A percentile compares a stretch with the other conserved stretches of the same genome.
These are phyloP conservation scores for Mycena rebaudengoi DNA, from an alignment of 768 basidiomycete species.

Conservation along the genomic window DNA sequence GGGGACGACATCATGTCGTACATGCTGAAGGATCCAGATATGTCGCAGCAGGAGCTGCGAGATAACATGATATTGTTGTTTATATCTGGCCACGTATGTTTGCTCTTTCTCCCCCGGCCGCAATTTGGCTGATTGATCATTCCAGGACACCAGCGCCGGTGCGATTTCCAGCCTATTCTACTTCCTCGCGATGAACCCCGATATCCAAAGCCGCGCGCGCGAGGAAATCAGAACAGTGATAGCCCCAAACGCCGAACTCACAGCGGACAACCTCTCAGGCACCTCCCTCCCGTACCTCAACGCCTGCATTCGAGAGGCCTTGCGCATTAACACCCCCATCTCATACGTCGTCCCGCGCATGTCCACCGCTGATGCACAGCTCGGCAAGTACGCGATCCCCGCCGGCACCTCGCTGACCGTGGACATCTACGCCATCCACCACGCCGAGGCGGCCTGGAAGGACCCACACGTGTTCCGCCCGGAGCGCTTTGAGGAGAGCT, in stretches of 20 bases:
- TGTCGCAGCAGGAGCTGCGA: slow-evolving; percentile 43
- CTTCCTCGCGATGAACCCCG: slow-evolving; percentile 46
- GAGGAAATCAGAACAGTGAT: slow-evolving; percentile 45
- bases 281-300: slow-evolving; percentile 35
- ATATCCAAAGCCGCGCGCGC: slow-evolving; percentile 45
- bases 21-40: slow-evolving; percentile 41
- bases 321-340: slow-evolving; percentile 45
- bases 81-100: slow-evolving; percentile 48
- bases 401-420: slow-evolving; percentile 39
- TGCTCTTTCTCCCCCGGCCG: background rate
- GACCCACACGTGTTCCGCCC: slow-evolving; percentile 41
- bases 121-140: background rate
- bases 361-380: slow-evolving; percentile 26
- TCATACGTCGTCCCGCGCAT: slow-evolving; percentile 37
- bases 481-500: slow-evolving; percentile 35
- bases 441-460: slow-evolving; percentile 36
- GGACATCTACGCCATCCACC: slow-evolving; percentile 43
- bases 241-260: slow-evolving; percentile 37
- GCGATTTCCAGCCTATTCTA: slow-evolving; percentile 46
- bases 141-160: slow-evolving; percentile 48
- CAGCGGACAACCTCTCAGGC: slow-evolving; percentile 33
- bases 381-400: slow-evolving; percentile 43
- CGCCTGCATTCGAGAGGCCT: slow-evolving; percentile 50
- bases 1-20: slow-evolving; percentile 47
- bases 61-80: slow-evolving; percentile 49